These are phyloP conservation scores for Daldinia caldariorum DNA, from an alignment of 495 filamentous ascomycete genomes.

Conservation along the genomic window DNA sequence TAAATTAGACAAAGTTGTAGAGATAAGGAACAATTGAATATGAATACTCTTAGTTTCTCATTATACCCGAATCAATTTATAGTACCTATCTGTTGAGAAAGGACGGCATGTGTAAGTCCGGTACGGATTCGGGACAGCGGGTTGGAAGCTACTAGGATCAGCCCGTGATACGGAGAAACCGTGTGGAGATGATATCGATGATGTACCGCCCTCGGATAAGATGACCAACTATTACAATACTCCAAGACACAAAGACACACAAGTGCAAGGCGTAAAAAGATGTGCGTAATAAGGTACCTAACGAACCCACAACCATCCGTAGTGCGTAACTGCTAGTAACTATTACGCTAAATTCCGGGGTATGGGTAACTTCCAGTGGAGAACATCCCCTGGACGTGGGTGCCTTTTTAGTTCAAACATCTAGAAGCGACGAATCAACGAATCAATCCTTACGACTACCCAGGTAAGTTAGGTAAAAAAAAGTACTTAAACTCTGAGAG, in stretches of 20 bases:
- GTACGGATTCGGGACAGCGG: constrained; percentile 16
- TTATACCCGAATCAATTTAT: neutral
- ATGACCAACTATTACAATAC: neutral
- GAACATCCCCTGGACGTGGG: neutral
- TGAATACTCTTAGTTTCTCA: neutral
- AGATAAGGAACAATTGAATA: neutral
- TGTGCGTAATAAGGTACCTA: too few relatives aligned
- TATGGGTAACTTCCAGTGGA: constrained; percentile 18
- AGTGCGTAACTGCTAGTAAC: neutral
- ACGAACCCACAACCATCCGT: neutral
- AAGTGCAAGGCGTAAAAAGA: neutral
- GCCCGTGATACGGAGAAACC: constrained; percentile 31
- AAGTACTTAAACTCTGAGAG: constrained; percentile 1
- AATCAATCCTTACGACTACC: constrained; percentile 32
- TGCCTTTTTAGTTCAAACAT: neutral
- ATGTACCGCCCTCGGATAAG: constrained; percentile 4
- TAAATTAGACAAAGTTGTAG: neutral
- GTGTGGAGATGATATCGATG: constrained; percentile 13
- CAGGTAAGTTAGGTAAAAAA: too few relatives aligned
- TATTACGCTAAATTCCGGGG: constrained; percentile 38
- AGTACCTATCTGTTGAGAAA: neutral
- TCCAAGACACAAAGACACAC: neutral
- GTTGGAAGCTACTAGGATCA: constrained; percentile 21
- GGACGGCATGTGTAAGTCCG: constrained; percentile 6
- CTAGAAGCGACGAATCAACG: constrained; percentile 17